A percentile compares a stretch with the other conserved stretches of the same genome.
phyloP scores from a whole-genome alignment of 306 rosid species.

The Senna siamea region DNA sequence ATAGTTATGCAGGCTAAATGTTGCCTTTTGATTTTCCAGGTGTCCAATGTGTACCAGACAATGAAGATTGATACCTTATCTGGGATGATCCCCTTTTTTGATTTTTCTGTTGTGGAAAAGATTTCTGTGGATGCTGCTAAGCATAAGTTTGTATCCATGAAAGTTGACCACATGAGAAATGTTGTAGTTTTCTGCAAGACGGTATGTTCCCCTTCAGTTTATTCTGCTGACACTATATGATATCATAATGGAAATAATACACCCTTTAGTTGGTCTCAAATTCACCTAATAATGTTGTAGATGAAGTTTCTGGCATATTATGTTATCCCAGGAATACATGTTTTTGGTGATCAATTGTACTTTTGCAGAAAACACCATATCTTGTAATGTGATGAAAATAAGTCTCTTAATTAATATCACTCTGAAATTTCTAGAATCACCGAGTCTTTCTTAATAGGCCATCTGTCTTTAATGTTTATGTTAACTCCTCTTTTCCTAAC shows the following conservation, averaged over 20 bases:
- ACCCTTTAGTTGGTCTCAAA: too few relatives aligned
- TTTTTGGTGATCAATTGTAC: background rate
- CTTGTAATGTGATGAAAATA: background rate
- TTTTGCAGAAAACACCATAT: background rate
- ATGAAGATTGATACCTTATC: constrained; percentile 85
- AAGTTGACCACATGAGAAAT: constrained; percentile 83
- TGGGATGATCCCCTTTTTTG: constrained; percentile 80
- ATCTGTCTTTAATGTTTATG: background rate
- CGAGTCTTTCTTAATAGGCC: background rate
- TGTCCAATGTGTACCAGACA: constrained; percentile 81
- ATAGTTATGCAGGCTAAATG: constrained; percentile 5
- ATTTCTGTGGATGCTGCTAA: constrained; percentile 94
- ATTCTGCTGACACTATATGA: background rate
- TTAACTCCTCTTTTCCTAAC: constrained; percentile 24
- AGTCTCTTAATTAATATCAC: background rate
- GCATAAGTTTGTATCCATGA: constrained; percentile 83
- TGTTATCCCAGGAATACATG: background rate
- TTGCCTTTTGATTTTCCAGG: constrained; percentile 49
- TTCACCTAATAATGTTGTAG: background rate
- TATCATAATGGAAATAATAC: background rate
- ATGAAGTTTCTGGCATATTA: background rate
- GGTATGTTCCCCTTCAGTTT: constrained; percentile 36
- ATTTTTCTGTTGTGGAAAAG: constrained; percentile 79
- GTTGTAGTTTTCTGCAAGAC: constrained; percentile 53
- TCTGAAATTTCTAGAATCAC: background rate